Evolutionary conservation across 495 filamentous ascomycete genomes (phyloP).

Genomic region (Penicillium bovifimosum): DNA sequence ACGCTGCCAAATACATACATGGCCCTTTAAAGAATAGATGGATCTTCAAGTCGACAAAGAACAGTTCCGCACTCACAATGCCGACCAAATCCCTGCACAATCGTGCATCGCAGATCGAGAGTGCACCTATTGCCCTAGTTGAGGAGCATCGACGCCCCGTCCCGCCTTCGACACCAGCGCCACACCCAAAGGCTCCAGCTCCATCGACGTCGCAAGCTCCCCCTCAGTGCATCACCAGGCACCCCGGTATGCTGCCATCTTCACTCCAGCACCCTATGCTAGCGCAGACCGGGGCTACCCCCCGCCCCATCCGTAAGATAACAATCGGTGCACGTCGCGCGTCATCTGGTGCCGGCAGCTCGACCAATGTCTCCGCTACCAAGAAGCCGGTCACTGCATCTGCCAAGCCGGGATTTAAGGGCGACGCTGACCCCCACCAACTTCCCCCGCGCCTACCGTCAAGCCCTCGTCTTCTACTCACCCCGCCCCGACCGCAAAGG

Average conservation of each 20-base stretch:
- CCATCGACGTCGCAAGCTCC: background rate
- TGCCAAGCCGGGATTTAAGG: background rate
- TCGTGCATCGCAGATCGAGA: slow-evolving; percentile 31
- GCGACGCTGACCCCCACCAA: background rate
- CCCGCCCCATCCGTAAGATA: slow-evolving; percentile 1
- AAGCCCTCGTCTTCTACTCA: too few species aligned
- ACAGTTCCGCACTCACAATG: slow-evolving; percentile 33
- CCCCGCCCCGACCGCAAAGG: background rate
- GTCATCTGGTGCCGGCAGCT: background rate
- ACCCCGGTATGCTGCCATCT: background rate
- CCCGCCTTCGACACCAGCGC: slow-evolving; percentile 19
- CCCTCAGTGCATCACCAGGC: background rate
- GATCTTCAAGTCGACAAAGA: slow-evolving; percentile 26
- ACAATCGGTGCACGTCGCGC: background rate
- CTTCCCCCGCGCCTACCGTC: slow-evolving; percentile 11
- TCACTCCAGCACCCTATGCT: slow-evolving; percentile 5
- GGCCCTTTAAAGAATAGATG: background rate
- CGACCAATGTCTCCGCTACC: background rate
- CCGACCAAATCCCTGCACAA: slow-evolving; percentile 39
- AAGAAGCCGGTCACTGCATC: slow-evolving; percentile 4
- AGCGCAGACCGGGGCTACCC: slow-evolving; percentile 27
- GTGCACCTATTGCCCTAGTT: slow-evolving; percentile 38
- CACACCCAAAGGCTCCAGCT: background rate
- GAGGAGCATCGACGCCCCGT: slow-evolving; percentile 37
- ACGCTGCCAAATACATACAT: slow-evolving; percentile 7